phyloP scores from a whole-genome alignment of 2,329 filamentous ascomycete genomes.

The Ophiocordyceps unilateralis region DNA sequence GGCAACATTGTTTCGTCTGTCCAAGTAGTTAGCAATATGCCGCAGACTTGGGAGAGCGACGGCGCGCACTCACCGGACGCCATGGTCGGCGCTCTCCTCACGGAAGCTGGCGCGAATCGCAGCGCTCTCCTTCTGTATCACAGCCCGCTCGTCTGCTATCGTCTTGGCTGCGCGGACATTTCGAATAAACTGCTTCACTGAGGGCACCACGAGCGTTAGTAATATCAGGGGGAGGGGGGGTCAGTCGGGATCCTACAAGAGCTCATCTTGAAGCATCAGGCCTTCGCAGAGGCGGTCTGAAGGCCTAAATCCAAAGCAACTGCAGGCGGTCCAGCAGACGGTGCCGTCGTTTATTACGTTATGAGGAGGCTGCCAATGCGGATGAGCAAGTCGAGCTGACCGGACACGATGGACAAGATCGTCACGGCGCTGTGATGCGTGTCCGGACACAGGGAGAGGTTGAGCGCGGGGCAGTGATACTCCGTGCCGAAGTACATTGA shows the following conservation, averaged over 20 bases:
- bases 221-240: neutral
- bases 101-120: constrained; percentile 94
- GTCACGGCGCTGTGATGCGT: neutral
- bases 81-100: constrained; percentile 87
- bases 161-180: constrained; percentile 98
- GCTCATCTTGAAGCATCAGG: constrained; percentile 14
- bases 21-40: neutral
- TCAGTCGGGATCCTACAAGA: constrained; percentile 14
- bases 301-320: neutral
- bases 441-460: neutral
- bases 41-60: neutral
- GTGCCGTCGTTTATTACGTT: too few species aligned
- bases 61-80: constrained; percentile 50
- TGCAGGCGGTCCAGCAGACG: neutral
- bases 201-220: neutral
- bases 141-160: constrained; percentile 93
- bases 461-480: neutral
- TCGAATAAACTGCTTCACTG: constrained; percentile 99
- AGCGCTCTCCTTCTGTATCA: constrained; percentile 97
- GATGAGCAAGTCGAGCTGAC: neutral
- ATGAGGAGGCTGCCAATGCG: neutral
- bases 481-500: neutral
- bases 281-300: neutral
- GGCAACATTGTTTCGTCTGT: constrained; percentile 92
- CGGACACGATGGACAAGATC: neutral